Conservation (phyloP, 768 basidiomycete species). For the Tricholoma sp. region DNA sequence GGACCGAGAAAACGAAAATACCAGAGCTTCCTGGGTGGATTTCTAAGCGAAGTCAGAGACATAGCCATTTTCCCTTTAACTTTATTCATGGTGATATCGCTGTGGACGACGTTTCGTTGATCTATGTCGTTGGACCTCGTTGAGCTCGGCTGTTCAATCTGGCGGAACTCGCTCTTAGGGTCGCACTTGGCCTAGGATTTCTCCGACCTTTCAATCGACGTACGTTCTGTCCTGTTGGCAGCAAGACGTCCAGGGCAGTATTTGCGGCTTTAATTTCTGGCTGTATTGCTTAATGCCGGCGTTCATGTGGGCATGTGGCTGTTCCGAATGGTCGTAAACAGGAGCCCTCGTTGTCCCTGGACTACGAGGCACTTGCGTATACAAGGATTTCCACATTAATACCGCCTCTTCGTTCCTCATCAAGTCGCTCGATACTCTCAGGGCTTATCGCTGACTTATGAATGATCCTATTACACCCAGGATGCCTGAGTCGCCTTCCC, state of each 20-base stretch:
- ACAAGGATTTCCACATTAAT: background rate
- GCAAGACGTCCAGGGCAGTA: background rate
- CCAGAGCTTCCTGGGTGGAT: slow-evolving; percentile 20
- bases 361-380: no score
- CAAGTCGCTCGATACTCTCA: background rate
- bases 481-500: background rate
- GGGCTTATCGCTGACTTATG: background rate
- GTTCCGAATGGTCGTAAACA: background rate
- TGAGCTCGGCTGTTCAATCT: background rate
- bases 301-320: background rate
- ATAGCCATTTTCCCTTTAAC: slow-evolving; percentile 39
- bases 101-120: slow-evolving; percentile 25
- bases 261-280: background rate
- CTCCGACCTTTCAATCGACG: background rate
- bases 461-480: background rate
- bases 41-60: slow-evolving; percentile 35
- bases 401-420: background rate
- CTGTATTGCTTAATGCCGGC: background rate
- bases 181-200: background rate
- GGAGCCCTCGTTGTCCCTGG: background rate
- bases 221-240: background rate
- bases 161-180: background rate
- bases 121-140: background rate
- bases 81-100: slow-evolving; percentile 33
- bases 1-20: background rate